Conservation (phyloP, 805 yeast species). For the Candida alai region DNA sequence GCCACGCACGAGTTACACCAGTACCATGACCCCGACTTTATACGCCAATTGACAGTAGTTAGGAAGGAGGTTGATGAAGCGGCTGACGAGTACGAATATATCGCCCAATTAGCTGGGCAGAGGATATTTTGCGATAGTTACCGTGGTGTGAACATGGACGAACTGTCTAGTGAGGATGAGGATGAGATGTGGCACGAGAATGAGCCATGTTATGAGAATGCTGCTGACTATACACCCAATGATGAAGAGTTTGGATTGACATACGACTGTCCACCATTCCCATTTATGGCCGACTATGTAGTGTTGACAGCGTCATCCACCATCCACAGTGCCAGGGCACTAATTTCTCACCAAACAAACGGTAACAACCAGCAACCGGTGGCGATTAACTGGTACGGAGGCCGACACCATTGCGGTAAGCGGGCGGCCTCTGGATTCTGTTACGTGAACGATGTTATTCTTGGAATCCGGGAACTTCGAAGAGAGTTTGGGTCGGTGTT, state of each 20-base stretch:
- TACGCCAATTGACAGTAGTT: constrained; percentile 32
- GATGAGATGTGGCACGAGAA: constrained; percentile 7
- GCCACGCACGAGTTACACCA: constrained; percentile 34
- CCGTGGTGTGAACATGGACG: not conserved
- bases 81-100: not conserved
- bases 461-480: constrained; percentile 52
- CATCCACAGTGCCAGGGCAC: constrained; percentile 42
- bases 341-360: constrained; percentile 12
- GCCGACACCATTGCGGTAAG: constrained; percentile 65
- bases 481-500: constrained; percentile 42
- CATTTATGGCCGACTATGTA: constrained; percentile 48
- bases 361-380: constrained; percentile 14
- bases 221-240: constrained; percentile 5
- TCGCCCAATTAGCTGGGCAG: no score
- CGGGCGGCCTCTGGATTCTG: constrained; percentile 65
- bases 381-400: constrained; percentile 75
- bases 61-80: not conserved
- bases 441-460: constrained; percentile 64
- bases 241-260: constrained; percentile 43
- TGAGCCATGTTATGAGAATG: constrained; percentile 8
- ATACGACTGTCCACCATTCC: constrained; percentile 65
- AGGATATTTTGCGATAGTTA: not conserved
- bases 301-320: constrained; percentile 54
- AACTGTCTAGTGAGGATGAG: constrained; percentile 1
- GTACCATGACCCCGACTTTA: constrained; percentile 48